phyloP scores from a whole-genome alignment of 257 asterid genomes.

The Solanum etuberosum region DNA sequence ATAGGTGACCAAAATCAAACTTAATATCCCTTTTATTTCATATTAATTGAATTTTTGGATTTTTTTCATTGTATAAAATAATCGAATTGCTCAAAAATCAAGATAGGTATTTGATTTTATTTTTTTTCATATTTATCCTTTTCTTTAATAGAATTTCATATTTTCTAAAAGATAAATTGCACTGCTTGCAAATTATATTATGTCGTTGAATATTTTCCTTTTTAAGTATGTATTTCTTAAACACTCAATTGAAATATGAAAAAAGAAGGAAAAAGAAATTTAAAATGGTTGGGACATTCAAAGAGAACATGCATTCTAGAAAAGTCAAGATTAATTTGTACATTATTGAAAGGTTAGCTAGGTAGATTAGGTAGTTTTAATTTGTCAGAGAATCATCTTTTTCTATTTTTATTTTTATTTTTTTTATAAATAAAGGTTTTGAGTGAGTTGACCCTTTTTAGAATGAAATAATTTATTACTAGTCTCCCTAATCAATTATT shows the following conservation, averaged over 20 bases:
- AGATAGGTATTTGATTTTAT: no score
- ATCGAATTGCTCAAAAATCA: no score
- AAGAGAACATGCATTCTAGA: neutral
- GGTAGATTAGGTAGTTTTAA: neutral
- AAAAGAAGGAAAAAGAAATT: neutral
- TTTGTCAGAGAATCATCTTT: neutral
- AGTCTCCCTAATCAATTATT: neutral
- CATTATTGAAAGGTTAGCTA: neutral
- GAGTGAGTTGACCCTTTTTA: neutral
- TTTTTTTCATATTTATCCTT: no score
- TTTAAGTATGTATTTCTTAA: neutral
- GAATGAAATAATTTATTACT: neutral
- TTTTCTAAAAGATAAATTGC: no score
- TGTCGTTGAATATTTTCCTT: no score
- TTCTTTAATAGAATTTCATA: no score
- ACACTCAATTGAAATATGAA: neutral
- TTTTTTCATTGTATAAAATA: no score
- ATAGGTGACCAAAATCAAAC: neutral
- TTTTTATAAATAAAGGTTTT: neutral
- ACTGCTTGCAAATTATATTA: no score
- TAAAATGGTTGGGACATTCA: neutral
- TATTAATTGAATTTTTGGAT: no score
- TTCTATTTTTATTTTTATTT: neutral
- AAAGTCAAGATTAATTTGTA: neutral
- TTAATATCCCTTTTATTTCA: no score